phyloP scores from a whole-genome alignment of 2,329 filamentous ascomycete species.

The Colletotrichum tabaci region DNA sequence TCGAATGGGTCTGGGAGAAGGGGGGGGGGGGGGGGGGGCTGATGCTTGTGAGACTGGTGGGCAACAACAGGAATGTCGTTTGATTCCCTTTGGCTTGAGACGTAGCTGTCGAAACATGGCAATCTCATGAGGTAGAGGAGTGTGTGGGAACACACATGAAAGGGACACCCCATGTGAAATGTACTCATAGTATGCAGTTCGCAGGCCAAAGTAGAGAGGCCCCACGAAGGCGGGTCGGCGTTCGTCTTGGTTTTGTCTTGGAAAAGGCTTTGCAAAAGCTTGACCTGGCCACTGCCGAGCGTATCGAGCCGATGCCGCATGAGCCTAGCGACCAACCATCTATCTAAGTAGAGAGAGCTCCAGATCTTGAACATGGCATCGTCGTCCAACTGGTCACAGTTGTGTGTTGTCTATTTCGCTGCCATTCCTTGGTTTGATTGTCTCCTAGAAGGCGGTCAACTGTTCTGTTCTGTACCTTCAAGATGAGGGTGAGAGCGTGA shows the following conservation, averaged over 20 bases:
- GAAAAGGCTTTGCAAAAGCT: slow-evolving; percentile 40
- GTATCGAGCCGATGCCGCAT: neutral
- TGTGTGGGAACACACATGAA: neutral
- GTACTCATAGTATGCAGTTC: neutral
- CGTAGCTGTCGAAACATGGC: neutral
- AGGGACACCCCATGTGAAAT: neutral
- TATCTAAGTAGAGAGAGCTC: too few relatives aligned
- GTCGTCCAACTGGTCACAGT: neutral
- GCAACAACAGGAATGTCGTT: neutral
- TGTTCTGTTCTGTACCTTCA: too few relatives aligned
- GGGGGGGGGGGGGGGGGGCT: too few relatives aligned
- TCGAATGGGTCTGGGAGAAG: neutral
- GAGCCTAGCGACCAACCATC: too few relatives aligned
- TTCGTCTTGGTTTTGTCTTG: slow-evolving; percentile 19
- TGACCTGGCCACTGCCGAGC: slow-evolving; percentile 17
- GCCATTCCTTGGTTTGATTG: neutral
- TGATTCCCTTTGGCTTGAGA: neutral
- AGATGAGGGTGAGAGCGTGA: neutral
- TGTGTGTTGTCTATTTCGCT: too few relatives aligned
- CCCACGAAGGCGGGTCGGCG: slow-evolving; percentile 14
- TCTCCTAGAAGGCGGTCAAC: too few relatives aligned
- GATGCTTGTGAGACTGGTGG: neutral
- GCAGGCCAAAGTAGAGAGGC: neutral
- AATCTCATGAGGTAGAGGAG: neutral
- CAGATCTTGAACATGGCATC: neutral